These are phyloP conservation scores for Scedosporium dehoogii DNA, from an alignment of 2,329 filamentous ascomycete genomes.

Conservation along the genomic window DNA sequence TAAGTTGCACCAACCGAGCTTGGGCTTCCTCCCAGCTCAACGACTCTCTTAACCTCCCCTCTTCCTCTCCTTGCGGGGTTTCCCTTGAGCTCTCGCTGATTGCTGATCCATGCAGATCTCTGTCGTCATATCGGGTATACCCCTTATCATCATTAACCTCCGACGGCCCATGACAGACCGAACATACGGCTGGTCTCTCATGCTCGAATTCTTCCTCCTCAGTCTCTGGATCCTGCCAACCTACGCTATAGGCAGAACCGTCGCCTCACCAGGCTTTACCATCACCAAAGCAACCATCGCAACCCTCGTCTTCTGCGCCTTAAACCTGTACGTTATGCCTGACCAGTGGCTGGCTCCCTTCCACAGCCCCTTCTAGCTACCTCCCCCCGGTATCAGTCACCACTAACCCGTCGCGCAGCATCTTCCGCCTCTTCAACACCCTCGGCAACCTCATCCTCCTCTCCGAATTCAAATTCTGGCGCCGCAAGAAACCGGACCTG, in stretches of 20 bases:
- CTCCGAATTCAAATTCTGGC: slow-evolving; percentile 27
- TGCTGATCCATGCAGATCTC: slow-evolving; percentile 16
- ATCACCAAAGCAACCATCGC: slow-evolving; percentile 16
- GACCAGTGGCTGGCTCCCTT: neutral
- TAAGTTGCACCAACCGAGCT: slow-evolving; percentile 15
- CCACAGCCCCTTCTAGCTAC: neutral
- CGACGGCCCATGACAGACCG: slow-evolving; percentile 21
- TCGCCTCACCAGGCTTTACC: neutral
- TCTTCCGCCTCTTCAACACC: slow-evolving; percentile 27
- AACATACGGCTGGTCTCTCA: slow-evolving; percentile 28
- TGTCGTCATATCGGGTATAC: slow-evolving; percentile 26
- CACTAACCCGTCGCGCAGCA: slow-evolving; percentile 12
- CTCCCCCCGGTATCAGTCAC: neutral
- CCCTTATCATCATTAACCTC: slow-evolving; percentile 22
- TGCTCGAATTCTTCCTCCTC: slow-evolving; percentile 22
- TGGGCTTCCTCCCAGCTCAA: neutral
- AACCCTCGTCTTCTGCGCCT: slow-evolving; percentile 21
- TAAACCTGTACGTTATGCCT: slow-evolving; percentile 26
- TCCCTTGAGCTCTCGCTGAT: neutral
- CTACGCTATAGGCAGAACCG: slow-evolving; percentile 15
- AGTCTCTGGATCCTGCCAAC: slow-evolving; percentile 17
- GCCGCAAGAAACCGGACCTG: slow-evolving; percentile 21
- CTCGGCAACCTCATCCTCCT: slow-evolving; percentile 27
- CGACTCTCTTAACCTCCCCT: neutral
- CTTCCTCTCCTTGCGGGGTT: neutral